A percentile compares a stretch with the other conserved stretches of the same genome.
Evolutionary conservation across 305 asterid genomes (phyloP).

Genomic region (Andrographis paniculata): DNA sequence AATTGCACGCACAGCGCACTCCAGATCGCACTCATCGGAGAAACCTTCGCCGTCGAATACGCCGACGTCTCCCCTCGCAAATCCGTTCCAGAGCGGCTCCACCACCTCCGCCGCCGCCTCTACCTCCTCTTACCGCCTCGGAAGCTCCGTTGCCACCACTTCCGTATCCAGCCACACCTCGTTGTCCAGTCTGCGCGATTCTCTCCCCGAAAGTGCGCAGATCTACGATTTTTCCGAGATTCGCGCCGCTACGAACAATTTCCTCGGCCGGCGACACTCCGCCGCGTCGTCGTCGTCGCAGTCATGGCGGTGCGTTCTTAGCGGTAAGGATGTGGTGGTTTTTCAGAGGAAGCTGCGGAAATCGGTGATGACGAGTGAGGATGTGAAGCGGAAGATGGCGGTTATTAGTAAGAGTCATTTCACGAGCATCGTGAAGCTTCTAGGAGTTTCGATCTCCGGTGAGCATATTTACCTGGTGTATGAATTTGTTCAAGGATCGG

Average conservation of each 20-base stretch:
- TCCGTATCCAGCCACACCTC: constrained; percentile 45
- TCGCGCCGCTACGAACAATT: constrained; percentile 86
- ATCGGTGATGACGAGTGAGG: constrained; percentile 26
- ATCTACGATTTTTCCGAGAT: constrained; percentile 70
- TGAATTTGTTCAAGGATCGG: constrained; percentile 60
- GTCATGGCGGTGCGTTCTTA: constrained; percentile 72
- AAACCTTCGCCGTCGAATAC: constrained; percentile 18
- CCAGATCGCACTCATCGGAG: constrained; percentile 13
- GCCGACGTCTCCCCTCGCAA: constrained; percentile 22
- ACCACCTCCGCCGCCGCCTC: constrained; percentile 19
- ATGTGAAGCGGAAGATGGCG: constrained; percentile 38
- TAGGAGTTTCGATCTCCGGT: constrained; percentile 63
- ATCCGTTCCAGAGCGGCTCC: constrained; percentile 22
- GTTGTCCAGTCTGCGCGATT: constrained; percentile 42
- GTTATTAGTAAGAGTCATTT: constrained; percentile 64
- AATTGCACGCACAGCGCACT: constrained; percentile 13
- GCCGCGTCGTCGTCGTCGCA: constrained; percentile 72
- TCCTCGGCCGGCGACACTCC: constrained; percentile 68
- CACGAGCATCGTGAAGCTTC: constrained; percentile 65
- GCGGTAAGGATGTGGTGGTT: constrained; percentile 54
- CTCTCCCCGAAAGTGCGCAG: constrained; percentile 54
- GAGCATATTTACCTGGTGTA: constrained; percentile 72
- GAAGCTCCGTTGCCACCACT: constrained; percentile 54
- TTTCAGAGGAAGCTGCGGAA: constrained; percentile 65
- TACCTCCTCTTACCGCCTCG: constrained; percentile 40